phyloP scores from a whole-genome alignment of 805 yeast species.

The Candida vartiovaarae region DNA sequence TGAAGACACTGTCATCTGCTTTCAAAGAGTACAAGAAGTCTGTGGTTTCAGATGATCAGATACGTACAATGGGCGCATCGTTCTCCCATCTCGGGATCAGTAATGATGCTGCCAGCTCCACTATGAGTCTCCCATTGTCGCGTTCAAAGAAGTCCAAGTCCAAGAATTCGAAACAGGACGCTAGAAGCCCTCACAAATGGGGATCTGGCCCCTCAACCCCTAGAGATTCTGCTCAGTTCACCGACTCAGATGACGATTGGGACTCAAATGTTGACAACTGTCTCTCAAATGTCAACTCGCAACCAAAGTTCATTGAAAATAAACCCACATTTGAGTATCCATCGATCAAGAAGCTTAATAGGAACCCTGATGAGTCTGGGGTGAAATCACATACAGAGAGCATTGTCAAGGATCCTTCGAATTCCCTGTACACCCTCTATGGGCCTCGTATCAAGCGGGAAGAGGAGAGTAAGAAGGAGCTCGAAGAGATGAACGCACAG shows the following conservation, averaged over 20 bases:
- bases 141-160: conserved; percentile 11
- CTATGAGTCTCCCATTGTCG: conserved; percentile 5
- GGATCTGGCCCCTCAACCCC: conserved; percentile 16
- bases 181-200: conserved; percentile 6
- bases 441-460: conserved; percentile 36
- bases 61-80: conserved; percentile 46
- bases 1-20: conserved; percentile 20
- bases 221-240: conserved; percentile 34
- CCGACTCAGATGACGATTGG: conserved; percentile 90
- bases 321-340: conserved; percentile 24
- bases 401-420: conserved; percentile 23
- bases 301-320: conserved; percentile 26
- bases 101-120: conserved; percentile 8
- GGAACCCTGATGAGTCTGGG: conserved; percentile 14
- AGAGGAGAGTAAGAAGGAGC: conserved; percentile 35
- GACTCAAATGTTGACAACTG: conserved; percentile 61
- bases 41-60: conserved; percentile 25
- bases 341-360: conserved; percentile 19
- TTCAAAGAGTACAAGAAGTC: conserved; percentile 25
- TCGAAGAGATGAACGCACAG: conserved; percentile 50
- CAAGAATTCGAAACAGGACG: conserved; percentile 6
- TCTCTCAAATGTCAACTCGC: conserved; percentile 16
- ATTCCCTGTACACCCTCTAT: conserved; percentile 32
- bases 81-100: conserved; percentile 46
- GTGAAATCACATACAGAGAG: conserved; percentile 17